Percentiles rank a stretch among this genome's conserved stretches.
These are phyloP conservation scores for Symbiodinium pilosum DNA, from an alignment of 73 alveolate genomes.

Conservation along the genomic window DNA sequence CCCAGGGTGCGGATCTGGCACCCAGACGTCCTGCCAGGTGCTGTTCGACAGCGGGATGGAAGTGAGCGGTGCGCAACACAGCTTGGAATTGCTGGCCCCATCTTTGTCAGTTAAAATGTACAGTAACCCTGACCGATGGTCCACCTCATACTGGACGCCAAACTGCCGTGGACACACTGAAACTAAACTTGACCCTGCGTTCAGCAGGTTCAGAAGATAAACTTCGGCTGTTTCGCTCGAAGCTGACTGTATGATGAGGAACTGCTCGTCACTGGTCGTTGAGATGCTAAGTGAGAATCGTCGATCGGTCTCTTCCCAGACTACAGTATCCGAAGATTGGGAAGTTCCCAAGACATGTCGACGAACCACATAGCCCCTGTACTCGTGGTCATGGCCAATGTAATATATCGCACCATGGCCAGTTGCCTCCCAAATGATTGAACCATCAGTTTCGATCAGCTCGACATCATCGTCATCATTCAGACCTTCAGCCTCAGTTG, in stretches of 20 bases:
- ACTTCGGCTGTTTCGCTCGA: conserved; percentile 80
- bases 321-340: conserved; percentile 23
- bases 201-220: conserved; percentile 10
- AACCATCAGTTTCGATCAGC: conserved; percentile 16
- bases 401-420: conserved; percentile 76
- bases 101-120: conserved; percentile 85
- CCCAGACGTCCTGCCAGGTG: conserved; percentile 74
- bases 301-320: conserved; percentile 38
- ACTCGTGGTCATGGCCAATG: conserved; percentile 72
- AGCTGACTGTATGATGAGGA: conserved; percentile 54
- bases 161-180: conserved; percentile 65
- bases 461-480: neutral
- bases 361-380: conserved; percentile 59
- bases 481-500: neutral
- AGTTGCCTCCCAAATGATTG: conserved; percentile 36
- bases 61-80: conserved; percentile 41
- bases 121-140: conserved; percentile 49
- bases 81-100: conserved; percentile 72
- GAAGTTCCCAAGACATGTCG: conserved; percentile 46
- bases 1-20: conserved; percentile 55
- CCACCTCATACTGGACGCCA: conserved; percentile 75
- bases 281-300: conserved; percentile 17
- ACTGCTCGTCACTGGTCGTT: conserved; percentile 74
- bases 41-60: conserved; percentile 53
- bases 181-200: neutral